Conservation (phyloP, 768 basidiomycete genomes). For the Lactifluus piperatus region DNA sequence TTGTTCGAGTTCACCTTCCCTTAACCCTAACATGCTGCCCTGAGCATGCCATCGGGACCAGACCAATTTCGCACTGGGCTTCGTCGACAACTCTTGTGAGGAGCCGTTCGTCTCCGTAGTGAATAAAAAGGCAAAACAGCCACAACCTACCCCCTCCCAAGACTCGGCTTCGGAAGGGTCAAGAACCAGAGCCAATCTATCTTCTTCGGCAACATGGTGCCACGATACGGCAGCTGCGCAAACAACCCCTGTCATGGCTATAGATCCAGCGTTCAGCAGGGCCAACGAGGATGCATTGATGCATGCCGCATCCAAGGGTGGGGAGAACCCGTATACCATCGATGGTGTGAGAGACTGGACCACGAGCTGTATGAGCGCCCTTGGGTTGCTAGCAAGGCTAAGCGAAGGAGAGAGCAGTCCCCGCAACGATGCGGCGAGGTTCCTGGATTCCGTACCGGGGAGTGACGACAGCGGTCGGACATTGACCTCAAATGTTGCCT, state of each 20-base stretch:
- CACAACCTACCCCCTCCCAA: constrained; percentile 32
- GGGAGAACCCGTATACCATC: constrained; percentile 8
- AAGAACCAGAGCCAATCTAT: constrained; percentile 33
- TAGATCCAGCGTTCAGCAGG: constrained; percentile 56
- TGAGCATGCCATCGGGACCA: constrained; percentile 50
- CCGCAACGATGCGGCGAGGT: constrained; percentile 44
- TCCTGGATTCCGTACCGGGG: constrained; percentile 61
- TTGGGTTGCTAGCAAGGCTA: constrained; percentile 56
- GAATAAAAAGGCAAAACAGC: constrained; percentile 59
- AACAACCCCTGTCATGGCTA: constrained; percentile 69
- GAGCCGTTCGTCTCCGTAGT: constrained; percentile 16
- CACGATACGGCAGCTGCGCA: constrained; percentile 56
- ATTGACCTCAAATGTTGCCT: constrained; percentile 65
- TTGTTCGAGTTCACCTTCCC: constrained; percentile 33
- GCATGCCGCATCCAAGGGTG: constrained; percentile 44
- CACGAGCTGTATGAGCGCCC: constrained; percentile 71
- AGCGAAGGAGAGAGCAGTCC: constrained; percentile 51
- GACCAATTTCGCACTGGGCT: constrained; percentile 27
- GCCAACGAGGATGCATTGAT: constrained; percentile 67
- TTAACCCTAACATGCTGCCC: constrained; percentile 32
- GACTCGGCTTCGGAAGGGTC: constrained; percentile 45
- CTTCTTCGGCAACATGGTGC: constrained; percentile 18
- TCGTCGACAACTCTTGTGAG: constrained; percentile 10
- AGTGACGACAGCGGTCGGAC: constrained; percentile 63
- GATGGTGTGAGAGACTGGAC: constrained; percentile 46